Evolutionary conservation across 257 asterid genomes (phyloP).

Genomic region (Nicotiana benthamiana): DNA sequence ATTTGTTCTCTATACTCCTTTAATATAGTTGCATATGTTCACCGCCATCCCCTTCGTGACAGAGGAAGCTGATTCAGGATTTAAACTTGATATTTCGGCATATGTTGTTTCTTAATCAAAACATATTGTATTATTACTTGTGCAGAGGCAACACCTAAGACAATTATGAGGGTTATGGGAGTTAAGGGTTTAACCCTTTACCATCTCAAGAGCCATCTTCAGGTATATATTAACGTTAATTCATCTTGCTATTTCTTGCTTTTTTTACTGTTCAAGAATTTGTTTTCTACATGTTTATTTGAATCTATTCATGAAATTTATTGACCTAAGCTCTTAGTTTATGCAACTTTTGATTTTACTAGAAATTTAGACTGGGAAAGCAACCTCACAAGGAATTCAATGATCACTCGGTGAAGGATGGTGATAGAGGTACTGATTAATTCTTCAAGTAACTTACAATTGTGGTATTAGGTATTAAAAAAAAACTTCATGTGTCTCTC

Average conservation of each 20-base stretch:
- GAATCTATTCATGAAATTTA: neutral
- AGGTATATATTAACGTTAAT: conserved; percentile 41
- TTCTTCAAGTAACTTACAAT: neutral
- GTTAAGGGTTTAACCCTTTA: conserved; percentile 93
- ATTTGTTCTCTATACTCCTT: neutral
- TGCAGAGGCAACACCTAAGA: conserved; percentile 97
- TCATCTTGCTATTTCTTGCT: neutral
- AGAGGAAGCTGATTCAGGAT: neutral
- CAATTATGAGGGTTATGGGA: conserved; percentile 97
- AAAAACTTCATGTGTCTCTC: neutral
- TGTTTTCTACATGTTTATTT: neutral
- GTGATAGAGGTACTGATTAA: conserved; percentile 36
- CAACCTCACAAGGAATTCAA: conserved; percentile 97
- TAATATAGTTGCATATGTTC: neutral
- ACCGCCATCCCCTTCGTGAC: neutral
- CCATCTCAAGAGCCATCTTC: conserved; percentile 99
- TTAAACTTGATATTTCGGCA: neutral
- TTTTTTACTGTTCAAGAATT: neutral
- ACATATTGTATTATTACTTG: neutral
- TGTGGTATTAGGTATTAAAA: neutral
- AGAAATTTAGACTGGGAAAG: conserved; percentile 98
- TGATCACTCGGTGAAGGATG: conserved; percentile 89
- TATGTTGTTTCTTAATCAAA: neutral
- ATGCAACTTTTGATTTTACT: neutral
- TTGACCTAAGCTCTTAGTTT: neutral